Evolutionary conservation across 2,329 filamentous ascomycete species (phyloP).

Genomic region (Neofusicoccum sp.): DNA sequence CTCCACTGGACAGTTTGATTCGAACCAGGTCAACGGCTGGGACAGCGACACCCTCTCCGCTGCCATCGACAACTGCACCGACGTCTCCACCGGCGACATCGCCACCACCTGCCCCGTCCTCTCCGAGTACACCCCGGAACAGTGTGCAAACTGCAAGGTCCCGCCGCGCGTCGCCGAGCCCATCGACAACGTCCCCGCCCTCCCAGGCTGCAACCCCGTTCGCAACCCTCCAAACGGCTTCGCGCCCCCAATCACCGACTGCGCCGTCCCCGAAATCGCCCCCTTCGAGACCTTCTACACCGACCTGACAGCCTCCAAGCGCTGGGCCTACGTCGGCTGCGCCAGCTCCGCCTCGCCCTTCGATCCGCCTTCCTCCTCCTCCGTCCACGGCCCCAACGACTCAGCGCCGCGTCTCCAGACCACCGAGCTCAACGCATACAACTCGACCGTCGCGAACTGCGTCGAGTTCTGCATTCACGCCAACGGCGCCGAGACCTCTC

Average conservation of each 20-base stretch:
- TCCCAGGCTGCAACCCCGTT: constrained; percentile 60
- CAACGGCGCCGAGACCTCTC: background rate
- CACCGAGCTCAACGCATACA: background rate
- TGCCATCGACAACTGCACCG: constrained; percentile 66
- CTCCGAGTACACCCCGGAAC: constrained; percentile 28
- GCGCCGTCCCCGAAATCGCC: background rate
- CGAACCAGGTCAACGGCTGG: background rate
- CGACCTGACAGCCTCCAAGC: constrained; percentile 45
- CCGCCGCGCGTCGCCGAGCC: constrained; percentile 45
- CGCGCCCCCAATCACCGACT: constrained; percentile 18
- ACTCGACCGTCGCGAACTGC: constrained; percentile 58
- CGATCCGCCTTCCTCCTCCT: constrained; percentile 12
- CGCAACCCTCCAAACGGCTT: constrained; percentile 40
- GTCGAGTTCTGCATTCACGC: constrained; percentile 49
- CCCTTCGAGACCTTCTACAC: constrained; percentile 21
- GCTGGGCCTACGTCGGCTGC: constrained; percentile 63
- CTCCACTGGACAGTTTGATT: constrained; percentile 41
- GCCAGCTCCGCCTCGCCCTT: constrained; percentile 43
- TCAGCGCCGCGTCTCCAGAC: too few relatives aligned
- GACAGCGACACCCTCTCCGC: constrained; percentile 51
- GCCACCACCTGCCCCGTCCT: constrained; percentile 52
- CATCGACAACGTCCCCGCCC: constrained; percentile 42
- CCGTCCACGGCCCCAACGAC: background rate
- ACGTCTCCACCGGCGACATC: constrained; percentile 59
- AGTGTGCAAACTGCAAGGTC: constrained; percentile 54